Evolutionary conservation across 352 stramenopile genomes (phyloP), one percentile per base, ranked within the genome.

Genomic region (Pythium phragmiticola): DNA sequence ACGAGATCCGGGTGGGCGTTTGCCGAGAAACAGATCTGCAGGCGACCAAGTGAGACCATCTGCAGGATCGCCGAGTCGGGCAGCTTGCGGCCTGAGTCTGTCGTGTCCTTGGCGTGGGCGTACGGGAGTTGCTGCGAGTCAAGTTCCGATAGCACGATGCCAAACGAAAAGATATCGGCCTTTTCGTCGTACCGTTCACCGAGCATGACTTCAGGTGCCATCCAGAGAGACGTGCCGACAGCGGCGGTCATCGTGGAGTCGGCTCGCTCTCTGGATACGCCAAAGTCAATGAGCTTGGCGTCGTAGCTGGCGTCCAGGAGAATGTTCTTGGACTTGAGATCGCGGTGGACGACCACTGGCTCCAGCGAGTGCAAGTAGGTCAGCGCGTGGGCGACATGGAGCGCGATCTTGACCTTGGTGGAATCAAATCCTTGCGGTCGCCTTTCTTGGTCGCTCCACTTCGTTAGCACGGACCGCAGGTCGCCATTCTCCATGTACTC

Each of bases 61-160:
- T 87, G 78, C 42, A 86, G 62, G 16, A 86, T 70, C 54, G 1
- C 67, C 67, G 52, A 68, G 45, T 21, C 73, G 72, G 2, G 68
- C 42, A 56, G 37, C 53, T 43, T 23, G 16, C n/a, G 55, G 13
- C 58, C 7, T 59, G 47, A 39, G 75, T 77, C 23, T 65, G 51
- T 12, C 34, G 34, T 39, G 34, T 57, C 33, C n/a, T 46, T 57
- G 0, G 51, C 51, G n/a, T 57, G 33, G 3, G 33, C 34, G 11
- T 57, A 57, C 0, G 78, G 74, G 17, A 84, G 67, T 19, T 78
- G 48, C 50, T 84, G 78, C 43, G 53, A 39, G 14, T 59, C 52
- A 1, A 59, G 37, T 28, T 59, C 52, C 0, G 52, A 59, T 4
- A 59, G 13, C 19, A 59, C 52, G 19, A 59, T 39, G 14, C 52